Base-by-base conservation (phyloP, 1,284 basidiomycete species). In the Takashimella tepidaria region DNA sequence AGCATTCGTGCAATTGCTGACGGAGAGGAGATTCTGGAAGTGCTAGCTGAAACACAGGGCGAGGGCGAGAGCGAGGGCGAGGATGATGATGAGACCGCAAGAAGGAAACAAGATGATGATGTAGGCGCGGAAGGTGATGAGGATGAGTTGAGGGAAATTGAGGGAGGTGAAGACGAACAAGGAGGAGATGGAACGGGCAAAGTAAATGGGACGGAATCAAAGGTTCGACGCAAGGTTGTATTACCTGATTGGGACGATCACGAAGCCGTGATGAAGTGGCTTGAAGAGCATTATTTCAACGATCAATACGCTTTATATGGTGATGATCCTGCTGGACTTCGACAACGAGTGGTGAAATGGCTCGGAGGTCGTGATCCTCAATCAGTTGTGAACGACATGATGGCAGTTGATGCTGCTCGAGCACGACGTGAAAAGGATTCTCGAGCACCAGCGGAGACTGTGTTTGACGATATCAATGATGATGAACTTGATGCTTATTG, bases 401-500 rank as follows among this genome's bases (percentile, higher is more conserved):
- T 81, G 4, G 83, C 84, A 54, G 87, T 89, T 11, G 64, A 72
- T 27, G 55, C 56, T 41, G 73, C 70, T 12, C 57, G 66, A 41
- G 55, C 59, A 50, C 40, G 59, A 27, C 54, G 70, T 26, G 71
- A 70, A 56, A 60, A 51, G 54, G 53, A 55, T 12, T 62, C 68
- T 10, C 69, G 62, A 45, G 61, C 66, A 25, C 56, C 79, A 21
- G 41, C 45, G 19, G 60, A 68, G 48, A 47, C 43, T 20, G 53
- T 57, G 54, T 78, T 95, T 43, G 72, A 80, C 20, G 90, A 87
- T 40, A 78, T 98, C 23, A 89, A 98, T 75, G 96, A 98, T 66
- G 90, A 87, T 5, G 96, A 99, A 73, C 80, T 98, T 45, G 90
- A 98, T 70, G 78, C 77, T 23, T 92, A 89, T 77, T 71, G 56